These are phyloP conservation scores for Polyplosphaeria fusca DNA, from an alignment of 495 filamentous ascomycete genomes.

Conservation along the genomic window DNA sequence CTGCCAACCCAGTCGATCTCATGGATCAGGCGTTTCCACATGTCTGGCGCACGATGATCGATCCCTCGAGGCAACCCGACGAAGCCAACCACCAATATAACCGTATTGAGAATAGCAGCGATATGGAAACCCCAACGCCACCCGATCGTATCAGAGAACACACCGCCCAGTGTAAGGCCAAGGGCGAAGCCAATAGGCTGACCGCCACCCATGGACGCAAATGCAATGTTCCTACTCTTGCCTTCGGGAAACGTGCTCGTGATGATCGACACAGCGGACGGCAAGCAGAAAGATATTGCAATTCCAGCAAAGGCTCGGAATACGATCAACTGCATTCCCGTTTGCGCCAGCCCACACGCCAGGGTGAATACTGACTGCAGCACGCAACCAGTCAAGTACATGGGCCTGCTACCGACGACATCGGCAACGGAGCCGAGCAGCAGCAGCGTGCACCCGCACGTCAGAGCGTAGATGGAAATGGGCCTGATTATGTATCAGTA, in stretches of 20 bases:
- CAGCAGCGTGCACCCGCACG: constrained; percentile 48
- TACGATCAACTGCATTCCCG: constrained; percentile 48
- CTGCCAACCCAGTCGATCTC: constrained; percentile 53
- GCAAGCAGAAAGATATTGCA: constrained; percentile 51
- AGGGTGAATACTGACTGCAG: constrained; percentile 46
- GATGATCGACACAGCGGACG: constrained; percentile 50
- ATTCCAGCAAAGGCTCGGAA: constrained; percentile 53
- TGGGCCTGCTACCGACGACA: constrained; percentile 47
- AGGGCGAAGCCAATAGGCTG: constrained; percentile 50
- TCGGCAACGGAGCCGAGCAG: constrained; percentile 53
- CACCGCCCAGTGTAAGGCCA: constrained; percentile 48
- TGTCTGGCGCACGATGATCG: constrained; percentile 15
- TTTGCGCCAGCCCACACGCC: constrained; percentile 46
- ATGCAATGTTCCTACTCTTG: constrained; percentile 46
- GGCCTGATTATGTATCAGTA: constrained; percentile 38
- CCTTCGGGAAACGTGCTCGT: constrained; percentile 44
- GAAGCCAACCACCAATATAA: constrained; percentile 40
- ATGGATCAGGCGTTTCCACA: constrained; percentile 32
- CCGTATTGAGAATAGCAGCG: constrained; percentile 42
- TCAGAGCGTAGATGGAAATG: constrained; percentile 46
- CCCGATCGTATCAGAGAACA: constrained; percentile 47
- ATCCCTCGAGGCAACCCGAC: constrained; percentile 42
- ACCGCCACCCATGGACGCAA: constrained; percentile 46
- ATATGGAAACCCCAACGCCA: constrained; percentile 51
- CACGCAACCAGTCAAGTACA: constrained; percentile 48